These are phyloP conservation scores for Chlorella sp. DNA, from an alignment of 139 green algal genomes.

Conservation along the genomic window DNA sequence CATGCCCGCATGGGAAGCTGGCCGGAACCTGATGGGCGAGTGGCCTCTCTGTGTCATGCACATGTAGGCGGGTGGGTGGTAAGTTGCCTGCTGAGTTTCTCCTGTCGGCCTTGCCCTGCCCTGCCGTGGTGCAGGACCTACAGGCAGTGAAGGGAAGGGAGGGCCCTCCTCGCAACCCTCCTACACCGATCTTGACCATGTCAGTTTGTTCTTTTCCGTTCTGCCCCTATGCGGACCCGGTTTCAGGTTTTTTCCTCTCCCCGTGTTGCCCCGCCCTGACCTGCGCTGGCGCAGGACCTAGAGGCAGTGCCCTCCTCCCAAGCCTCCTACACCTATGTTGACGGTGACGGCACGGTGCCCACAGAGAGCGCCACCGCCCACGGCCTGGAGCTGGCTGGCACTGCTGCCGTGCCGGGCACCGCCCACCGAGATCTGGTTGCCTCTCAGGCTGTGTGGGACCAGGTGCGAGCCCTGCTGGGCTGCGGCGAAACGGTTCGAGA, in stretches of 20 bases:
- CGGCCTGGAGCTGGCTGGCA: background rate
- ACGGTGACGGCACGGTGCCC: constrained; percentile 32
- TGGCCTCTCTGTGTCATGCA: too few relatives aligned
- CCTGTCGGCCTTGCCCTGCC: too few relatives aligned
- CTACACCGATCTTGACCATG: constrained; percentile 23
- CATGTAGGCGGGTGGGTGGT: too few relatives aligned
- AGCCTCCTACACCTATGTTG: constrained; percentile 20
- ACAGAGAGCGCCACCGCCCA: constrained; percentile 20
- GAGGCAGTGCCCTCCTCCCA: background rate
- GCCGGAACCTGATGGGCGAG: too few relatives aligned
- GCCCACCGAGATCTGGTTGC: constrained; percentile 10
- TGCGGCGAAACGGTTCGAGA: too few relatives aligned
- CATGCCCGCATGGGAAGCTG: too few relatives aligned
- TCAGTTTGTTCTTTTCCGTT: too few relatives aligned
- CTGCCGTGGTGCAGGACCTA: constrained; percentile 2
- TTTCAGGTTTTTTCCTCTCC: too few relatives aligned
- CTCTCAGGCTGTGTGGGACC: background rate
- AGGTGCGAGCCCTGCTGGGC: background rate
- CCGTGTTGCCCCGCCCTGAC: too few relatives aligned
- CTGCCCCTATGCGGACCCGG: too few relatives aligned
- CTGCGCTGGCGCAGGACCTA: constrained; percentile 5
- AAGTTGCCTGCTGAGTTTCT: too few relatives aligned
- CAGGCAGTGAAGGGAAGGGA: too few relatives aligned
- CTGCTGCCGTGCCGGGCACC: background rate
- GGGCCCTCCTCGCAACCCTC: background rate